phyloP scores from a whole-genome alignment of 768 basidiomycete genomes.

The Auriculariales sp. region DNA sequence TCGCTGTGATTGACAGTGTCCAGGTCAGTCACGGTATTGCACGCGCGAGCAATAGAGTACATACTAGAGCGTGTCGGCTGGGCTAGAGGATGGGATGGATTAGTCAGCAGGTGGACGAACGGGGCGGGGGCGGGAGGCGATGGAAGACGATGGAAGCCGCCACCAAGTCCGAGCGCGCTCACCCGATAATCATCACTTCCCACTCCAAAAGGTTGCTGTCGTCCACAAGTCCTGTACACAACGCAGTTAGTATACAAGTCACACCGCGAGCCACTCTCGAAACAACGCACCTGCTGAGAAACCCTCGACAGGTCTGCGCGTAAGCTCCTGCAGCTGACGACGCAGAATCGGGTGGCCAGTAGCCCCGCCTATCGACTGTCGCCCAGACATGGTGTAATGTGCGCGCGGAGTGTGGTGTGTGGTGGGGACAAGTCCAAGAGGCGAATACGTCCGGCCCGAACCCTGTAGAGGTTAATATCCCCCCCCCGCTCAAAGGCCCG shows the following conservation, averaged over 20 bases:
- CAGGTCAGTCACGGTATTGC: neutral
- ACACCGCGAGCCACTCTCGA: slow-evolving; percentile 11
- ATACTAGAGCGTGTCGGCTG: slow-evolving; percentile 87
- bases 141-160: no score
- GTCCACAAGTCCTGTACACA: slow-evolving; percentile 70
- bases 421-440: no score
- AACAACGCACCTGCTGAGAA: slow-evolving; percentile 72
- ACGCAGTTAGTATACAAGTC: no score
- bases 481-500: no score
- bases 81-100: slow-evolving; percentile 34
- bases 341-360: slow-evolving; percentile 54
- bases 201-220: slow-evolving; percentile 92
- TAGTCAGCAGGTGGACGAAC: slow-evolving; percentile 12
- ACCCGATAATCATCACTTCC: slow-evolving; percentile 95
- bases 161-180: no score
- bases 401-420: no score
- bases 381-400: neutral
- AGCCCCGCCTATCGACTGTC: slow-evolving; percentile 13
- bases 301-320: slow-evolving; percentile 86
- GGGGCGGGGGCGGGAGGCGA: slow-evolving; percentile 1
- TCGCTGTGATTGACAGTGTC: slow-evolving; percentile 39
- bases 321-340: slow-evolving; percentile 71
- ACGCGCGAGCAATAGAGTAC: slow-evolving; percentile 13
- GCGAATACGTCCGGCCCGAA: no score
- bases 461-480: no score